A percentile compares a stretch with the other conserved stretches of the same genome.
These are phyloP conservation scores for Solanum pennellii DNA, from an alignment of 257 asterid species.

Conservation along the genomic window DNA sequence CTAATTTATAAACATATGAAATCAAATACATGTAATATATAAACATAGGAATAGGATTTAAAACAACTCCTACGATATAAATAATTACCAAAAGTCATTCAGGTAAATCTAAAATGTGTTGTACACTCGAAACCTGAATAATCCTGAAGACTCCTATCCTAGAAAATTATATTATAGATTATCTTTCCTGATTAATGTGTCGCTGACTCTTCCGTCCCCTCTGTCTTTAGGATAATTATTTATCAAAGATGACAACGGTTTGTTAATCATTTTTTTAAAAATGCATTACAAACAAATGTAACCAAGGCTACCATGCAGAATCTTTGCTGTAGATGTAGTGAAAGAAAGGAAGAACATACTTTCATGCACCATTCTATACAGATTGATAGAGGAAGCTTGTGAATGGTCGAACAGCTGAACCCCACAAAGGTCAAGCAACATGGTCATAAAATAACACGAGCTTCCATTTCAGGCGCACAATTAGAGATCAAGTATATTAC, in stretches of 20 bases:
- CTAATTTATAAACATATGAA: neutral
- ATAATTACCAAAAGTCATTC: neutral
- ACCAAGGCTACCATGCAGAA: no score
- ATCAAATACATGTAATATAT: neutral
- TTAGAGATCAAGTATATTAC: no score
- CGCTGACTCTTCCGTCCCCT: neutral
- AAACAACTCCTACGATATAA: neutral
- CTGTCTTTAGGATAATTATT: neutral
- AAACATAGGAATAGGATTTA: neutral
- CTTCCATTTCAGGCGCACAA: no score
- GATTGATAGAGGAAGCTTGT: no score
- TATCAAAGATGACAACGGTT: neutral
- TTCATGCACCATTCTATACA: no score
- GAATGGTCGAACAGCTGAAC: no score
- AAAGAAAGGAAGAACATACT: no score
- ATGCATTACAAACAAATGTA: no score
- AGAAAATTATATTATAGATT: neutral
- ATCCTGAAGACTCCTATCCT: neutral
- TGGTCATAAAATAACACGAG: no score
- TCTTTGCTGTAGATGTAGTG: no score
- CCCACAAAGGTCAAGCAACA: no score
- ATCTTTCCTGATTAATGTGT: neutral
- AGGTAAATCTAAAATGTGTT: neutral
- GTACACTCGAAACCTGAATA: neutral
- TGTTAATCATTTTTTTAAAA: neutral